Conservation (phyloP, 148 eudicot genomes). For the Mesembryanthemum crystallinum region DNA sequence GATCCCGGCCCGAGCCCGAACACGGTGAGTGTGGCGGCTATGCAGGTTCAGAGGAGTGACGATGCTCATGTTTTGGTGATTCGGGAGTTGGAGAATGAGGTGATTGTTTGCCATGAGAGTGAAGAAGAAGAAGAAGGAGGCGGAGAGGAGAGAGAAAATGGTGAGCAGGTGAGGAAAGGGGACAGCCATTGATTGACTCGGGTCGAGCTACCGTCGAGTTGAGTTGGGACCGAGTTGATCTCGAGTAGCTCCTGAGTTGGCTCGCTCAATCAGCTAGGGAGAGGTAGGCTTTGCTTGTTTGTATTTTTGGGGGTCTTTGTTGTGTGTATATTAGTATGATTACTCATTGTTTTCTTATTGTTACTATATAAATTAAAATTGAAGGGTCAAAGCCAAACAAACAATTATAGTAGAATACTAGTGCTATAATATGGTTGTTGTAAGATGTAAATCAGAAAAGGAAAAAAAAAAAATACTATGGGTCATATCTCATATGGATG, state of each 20-base stretch:
- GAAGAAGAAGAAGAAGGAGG: neutral
- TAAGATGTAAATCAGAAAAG: slow-evolving; percentile 3
- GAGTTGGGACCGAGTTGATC: too few species aligned
- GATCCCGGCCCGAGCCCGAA: neutral
- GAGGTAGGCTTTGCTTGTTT: neutral
- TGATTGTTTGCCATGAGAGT: neutral
- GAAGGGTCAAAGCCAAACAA: neutral
- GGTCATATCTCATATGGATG: neutral
- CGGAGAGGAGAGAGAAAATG: slow-evolving; percentile 9
- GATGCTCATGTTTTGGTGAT: slow-evolving; percentile 24
- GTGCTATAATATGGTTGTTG: neutral
- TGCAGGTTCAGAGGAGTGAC: slow-evolving; percentile 17
- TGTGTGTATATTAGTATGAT: neutral
- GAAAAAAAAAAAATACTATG: too few species aligned
- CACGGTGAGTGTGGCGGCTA: slow-evolving; percentile 23
- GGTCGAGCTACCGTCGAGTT: too few species aligned
- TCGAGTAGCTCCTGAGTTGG: too few species aligned
- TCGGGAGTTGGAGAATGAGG: slow-evolving; percentile 11
- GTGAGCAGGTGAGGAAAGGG: neutral
- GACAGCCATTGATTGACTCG: too few species aligned
- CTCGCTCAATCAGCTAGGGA: too few species aligned
- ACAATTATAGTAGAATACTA: too few species aligned
- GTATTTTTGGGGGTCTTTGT: neutral
- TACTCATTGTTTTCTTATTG: neutral
- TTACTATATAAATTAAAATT: neutral